Base-by-base conservation (phyloP, 345 rosid genomes). In the Bruguiera sexangula region DNA sequence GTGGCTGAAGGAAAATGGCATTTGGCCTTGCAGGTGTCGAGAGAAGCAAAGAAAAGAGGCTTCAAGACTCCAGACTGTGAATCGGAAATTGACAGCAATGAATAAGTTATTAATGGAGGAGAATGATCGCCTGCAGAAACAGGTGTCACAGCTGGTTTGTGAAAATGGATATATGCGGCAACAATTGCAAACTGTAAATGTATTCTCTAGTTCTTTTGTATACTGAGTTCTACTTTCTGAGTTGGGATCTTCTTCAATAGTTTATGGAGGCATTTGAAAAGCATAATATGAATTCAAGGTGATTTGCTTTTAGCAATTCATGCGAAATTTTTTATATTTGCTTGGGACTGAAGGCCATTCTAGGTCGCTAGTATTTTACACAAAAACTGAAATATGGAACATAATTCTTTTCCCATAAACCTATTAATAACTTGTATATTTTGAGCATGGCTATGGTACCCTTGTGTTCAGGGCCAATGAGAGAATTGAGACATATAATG, bases 1-100 rank as follows among this genome's bases (percentile, higher is more conserved):
- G 69, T 62, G 20, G 60, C 69, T 73, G 60, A 71, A 55, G 73
- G 76, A 65, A 53, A 20, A 21, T 75, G 54, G 34, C 73, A 53
- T 43, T 63, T 70, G 80, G 71, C 29, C 70, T 27, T 76, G 73
- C 82, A 96, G 99, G 80, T 96, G 99, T 81, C 85, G 99, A 77
- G 99, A 96, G 89, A 96, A 96, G 86, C 99, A 92, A 67, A 84
- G 96, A 61, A 96, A 96, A 78, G 99, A 96, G 85, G 69, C 99
- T 29, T 96, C 98, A 0, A 84, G 97, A 56, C 90, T 96, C 59
- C 98, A 92, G 84, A 88, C 96, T 1, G 99, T 96, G 74, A 96
- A 96, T 66, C 80, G 97, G 79, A 96, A 96, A 73, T 80, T 96
- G 79, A 65, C 96, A 6, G 98, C 99, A 8, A 96, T 96, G 99